These are phyloP conservation scores for Apiotrichum gamsii DNA, from an alignment of 1,284 basidiomycete genomes.

Conservation along the genomic window DNA sequence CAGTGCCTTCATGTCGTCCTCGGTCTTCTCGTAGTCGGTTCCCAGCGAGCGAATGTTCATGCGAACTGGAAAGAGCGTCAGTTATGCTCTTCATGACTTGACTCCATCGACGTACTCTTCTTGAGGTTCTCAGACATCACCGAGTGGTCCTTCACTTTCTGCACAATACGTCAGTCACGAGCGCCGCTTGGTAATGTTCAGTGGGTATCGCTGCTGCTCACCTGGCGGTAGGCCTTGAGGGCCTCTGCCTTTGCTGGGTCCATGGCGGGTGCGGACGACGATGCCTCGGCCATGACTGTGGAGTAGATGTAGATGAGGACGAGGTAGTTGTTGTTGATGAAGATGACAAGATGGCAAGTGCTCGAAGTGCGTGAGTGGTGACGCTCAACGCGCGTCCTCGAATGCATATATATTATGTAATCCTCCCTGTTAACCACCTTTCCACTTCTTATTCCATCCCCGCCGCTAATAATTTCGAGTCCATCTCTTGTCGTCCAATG, in stretches of 20 bases:
- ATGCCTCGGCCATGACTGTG: constrained; percentile 20
- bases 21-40: constrained; percentile 87
- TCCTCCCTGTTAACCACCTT: constrained; percentile 1
- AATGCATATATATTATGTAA: background rate
- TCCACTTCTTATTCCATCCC: background rate
- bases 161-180: constrained; percentile 13
- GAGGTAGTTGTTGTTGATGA: constrained; percentile 1
- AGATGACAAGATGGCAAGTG: background rate
- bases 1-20: constrained; percentile 98
- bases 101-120: constrained; percentile 65
- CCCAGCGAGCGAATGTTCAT: constrained; percentile 70
- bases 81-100: too few relatives aligned
- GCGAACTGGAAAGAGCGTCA: constrained; percentile 31
- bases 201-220: too few relatives aligned
- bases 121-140: constrained; percentile 74
- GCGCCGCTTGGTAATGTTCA: too few relatives aligned
- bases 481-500: constrained; percentile 10
- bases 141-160: constrained; percentile 91
- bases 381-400: constrained; percentile 2
- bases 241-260: constrained; percentile 46
- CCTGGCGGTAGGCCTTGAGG: constrained; percentile 47
- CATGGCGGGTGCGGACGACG: constrained; percentile 29
- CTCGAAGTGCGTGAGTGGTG: background rate
- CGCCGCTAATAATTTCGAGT: constrained; percentile 15
- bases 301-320: background rate